Evolutionary conservation across 1,139 yeast species (phyloP), one percentile per base, ranked within the genome.

Genomic region (Geotrichum reessii): DNA sequence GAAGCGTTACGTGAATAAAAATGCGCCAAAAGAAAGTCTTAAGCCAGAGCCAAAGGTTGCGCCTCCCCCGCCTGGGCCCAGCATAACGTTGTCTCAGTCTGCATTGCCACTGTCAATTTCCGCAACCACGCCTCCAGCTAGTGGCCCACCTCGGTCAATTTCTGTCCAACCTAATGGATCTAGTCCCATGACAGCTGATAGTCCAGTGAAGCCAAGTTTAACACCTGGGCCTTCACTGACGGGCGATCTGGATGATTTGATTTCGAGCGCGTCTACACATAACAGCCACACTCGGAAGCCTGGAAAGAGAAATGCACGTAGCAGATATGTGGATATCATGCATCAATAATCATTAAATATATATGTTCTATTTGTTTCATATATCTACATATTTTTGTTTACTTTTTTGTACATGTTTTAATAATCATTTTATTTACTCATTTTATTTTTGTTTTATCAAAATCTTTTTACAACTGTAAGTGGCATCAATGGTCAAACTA

Each of bases 1-100:
- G 68, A 86, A 87, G 69, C 80, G 96, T 68, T 93, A 97, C 97
- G 83, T 93, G 57, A 86, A 89, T 68, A 83, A 82, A 61, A 83
- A 84, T 19, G 83, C 88, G 0, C 81, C 87, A 51, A 84, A 84
- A 63, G 96, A 90, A 54, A 89, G 86, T 64, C 84, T 93, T 1
- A 89, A 95, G 1, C 95, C 95, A 1, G 93, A 95, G 2, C 89
- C 90, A 40, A 80, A 78, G 66, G 62, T 68, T 9, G 69, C 71
- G 9, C 70, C 72, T 7, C 72, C 73, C 5, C 63, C 68, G 9
- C 58, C 61, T 25, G 63, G 67, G 33, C 62, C 67, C n/a, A 63
- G 62, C 8, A 21, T 58, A 7, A 56, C 62, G 19, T 46, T 62
- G 11, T 50, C 63, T 12, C 49, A 56, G 44, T 64, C 65, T 40